Conservation (phyloP, 257 asterid species). For the Forsythia suspensa region DNA sequence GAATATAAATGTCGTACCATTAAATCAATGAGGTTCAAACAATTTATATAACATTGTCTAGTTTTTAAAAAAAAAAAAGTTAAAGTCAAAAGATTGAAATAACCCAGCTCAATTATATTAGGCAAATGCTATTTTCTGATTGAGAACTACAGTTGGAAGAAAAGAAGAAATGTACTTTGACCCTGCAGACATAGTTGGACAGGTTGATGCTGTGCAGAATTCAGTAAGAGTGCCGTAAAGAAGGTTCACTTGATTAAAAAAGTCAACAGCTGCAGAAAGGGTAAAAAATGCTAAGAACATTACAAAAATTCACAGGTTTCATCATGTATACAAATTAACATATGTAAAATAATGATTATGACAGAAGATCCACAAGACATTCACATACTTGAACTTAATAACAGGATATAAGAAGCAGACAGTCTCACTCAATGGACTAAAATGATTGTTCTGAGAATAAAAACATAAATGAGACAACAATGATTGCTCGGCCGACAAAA, state of each 20-base stretch:
- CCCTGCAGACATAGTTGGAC: conserved; percentile 63
- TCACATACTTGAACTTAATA: too few species aligned
- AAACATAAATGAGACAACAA: too few species aligned
- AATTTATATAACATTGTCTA: neutral
- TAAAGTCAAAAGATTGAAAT: neutral
- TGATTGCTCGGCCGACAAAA: too few species aligned
- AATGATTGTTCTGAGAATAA: too few species aligned
- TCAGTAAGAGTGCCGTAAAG: conserved; percentile 57
- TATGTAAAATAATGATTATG: too few species aligned
- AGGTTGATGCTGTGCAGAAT: conserved; percentile 51
- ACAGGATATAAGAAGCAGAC: too few species aligned
- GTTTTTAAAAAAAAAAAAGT: too few species aligned
- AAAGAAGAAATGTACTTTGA: conserved; percentile 36
- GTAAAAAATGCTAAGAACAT: conserved; percentile 15
- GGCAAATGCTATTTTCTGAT: neutral
- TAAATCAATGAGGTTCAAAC: neutral
- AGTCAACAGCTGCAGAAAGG: conserved; percentile 51
- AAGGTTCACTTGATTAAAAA: conserved; percentile 48
- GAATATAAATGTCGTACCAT: too few species aligned
- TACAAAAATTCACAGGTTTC: too few species aligned
- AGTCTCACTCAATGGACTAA: too few species aligned
- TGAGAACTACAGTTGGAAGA: neutral
- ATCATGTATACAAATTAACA: neutral
- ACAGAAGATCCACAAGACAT: neutral
- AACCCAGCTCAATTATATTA: neutral